A percentile compares a stretch with the other conserved stretches of the same genome.
Evolutionary conservation across 192 early-diverging fungal genomes (phyloP).

Genomic region (Backusella sp.): DNA sequence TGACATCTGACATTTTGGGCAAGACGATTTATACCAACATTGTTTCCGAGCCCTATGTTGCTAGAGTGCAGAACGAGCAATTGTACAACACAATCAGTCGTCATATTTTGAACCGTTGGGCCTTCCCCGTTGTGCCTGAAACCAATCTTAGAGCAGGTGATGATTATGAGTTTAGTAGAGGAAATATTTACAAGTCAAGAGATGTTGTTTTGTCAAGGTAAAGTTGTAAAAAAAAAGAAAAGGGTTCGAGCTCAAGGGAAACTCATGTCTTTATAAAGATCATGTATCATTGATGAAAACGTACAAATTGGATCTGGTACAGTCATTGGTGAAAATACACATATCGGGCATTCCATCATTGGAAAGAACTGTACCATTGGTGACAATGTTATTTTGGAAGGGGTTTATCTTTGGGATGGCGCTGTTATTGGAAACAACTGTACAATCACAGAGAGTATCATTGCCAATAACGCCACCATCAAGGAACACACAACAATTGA

Average conservation of each 20-base stretch:
- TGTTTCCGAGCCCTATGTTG: slow-evolving; percentile 63
- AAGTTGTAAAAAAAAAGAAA: no score
- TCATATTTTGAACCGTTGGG: slow-evolving; percentile 89
- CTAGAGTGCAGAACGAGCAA: slow-evolving; percentile 62
- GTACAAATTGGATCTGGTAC: slow-evolving; percentile 81
- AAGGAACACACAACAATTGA: slow-evolving; percentile 64
- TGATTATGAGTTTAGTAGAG: slow-evolving; percentile 70
- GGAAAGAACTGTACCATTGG: slow-evolving; percentile 83
- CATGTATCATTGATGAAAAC: slow-evolving; percentile 67
- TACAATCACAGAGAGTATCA: slow-evolving; percentile 64
- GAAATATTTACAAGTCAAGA: slow-evolving; percentile 84
- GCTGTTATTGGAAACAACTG: slow-evolving; percentile 68
- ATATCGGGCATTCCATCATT: slow-evolving; percentile 78
- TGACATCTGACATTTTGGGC: slow-evolving; percentile 82
- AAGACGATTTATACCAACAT: slow-evolving; percentile 89
- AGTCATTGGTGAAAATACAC: slow-evolving; percentile 70
- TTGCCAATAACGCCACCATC: slow-evolving; percentile 72
- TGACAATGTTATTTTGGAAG: slow-evolving; percentile 71
- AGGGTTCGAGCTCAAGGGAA: no score
- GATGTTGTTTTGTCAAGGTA: slow-evolving; percentile 72
- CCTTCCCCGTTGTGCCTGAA: slow-evolving; percentile 94
- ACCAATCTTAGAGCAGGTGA: slow-evolving; percentile 71
- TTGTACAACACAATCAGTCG: slow-evolving; percentile 78
- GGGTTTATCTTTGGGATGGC: slow-evolving; percentile 85
- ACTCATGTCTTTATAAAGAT: slow-evolving; percentile 36